Percentiles rank a stretch among this genome's conserved stretches.
phyloP scores from a whole-genome alignment of 805 yeast species.

The Helenozyma baotianmanensis region DNA sequence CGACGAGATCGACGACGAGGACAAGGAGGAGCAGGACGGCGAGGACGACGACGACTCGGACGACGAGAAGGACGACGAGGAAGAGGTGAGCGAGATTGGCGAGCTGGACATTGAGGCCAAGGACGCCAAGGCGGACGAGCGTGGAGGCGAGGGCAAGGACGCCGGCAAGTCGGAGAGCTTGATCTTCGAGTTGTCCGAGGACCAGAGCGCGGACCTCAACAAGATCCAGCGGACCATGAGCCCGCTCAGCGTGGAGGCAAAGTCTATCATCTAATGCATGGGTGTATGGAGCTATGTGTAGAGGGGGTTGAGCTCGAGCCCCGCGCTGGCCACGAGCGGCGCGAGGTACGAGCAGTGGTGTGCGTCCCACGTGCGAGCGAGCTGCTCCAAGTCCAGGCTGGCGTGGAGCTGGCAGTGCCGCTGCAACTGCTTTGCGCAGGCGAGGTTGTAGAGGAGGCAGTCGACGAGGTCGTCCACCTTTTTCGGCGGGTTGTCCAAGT shows the following conservation, averaged over 20 bases:
- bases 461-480: slow-evolving; percentile 69
- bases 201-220: slow-evolving; percentile 2
- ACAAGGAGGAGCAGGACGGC: slow-evolving; percentile 21
- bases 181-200: slow-evolving; percentile 4
- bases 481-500: slow-evolving; percentile 8
- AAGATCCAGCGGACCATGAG: slow-evolving; percentile 11
- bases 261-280: slow-evolving; percentile 8
- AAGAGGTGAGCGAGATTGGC: slow-evolving; percentile 35
- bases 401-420: slow-evolving; percentile 8
- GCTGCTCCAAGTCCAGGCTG: background rate
- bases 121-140: slow-evolving; percentile 28
- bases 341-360: slow-evolving; percentile 9
- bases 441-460: slow-evolving; percentile 52
- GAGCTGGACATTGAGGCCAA: slow-evolving; percentile 37
- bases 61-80: slow-evolving; percentile 27
- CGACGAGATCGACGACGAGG: slow-evolving; percentile 14
- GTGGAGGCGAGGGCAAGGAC: slow-evolving; percentile 1
- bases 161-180: slow-evolving; percentile 1
- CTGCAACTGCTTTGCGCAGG: slow-evolving; percentile 7
- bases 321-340: slow-evolving; percentile 1
- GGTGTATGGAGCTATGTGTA: no score
- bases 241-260: slow-evolving; percentile 13
- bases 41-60: slow-evolving; percentile 37
- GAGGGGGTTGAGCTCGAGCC: background rate
- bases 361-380: slow-evolving; percentile 9